A percentile compares a stretch with the other conserved stretches of the same genome.
phyloP scores from a whole-genome alignment of 495 filamentous ascomycete species.

The Podospora appendiculata region DNA sequence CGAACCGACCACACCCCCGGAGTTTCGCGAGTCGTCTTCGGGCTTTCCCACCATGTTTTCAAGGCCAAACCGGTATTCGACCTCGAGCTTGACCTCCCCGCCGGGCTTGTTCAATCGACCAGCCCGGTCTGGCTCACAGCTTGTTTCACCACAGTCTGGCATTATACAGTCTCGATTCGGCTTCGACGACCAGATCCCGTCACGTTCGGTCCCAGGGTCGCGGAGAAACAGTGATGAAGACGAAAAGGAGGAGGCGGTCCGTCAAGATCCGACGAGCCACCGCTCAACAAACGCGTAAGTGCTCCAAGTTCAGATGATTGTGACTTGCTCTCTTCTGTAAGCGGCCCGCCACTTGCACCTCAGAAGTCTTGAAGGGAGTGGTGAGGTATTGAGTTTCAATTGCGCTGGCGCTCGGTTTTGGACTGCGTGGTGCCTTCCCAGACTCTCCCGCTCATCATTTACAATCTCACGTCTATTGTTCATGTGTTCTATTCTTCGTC shows the following conservation, averaged over 20 bases:
- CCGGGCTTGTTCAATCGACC: conserved; percentile 68
- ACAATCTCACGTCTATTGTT: too few species aligned
- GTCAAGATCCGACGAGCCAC: conserved; percentile 58
- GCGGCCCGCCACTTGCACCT: too few species aligned
- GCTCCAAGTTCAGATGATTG: background rate
- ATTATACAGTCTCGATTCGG: conserved; percentile 41
- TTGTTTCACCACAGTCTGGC: conserved; percentile 52
- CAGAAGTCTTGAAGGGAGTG: too few species aligned
- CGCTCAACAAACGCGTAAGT: conserved; percentile 62
- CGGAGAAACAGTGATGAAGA: conserved; percentile 78
- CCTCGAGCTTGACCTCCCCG: conserved; percentile 72
- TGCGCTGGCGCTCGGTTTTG: too few species aligned
- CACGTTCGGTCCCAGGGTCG: conserved; percentile 80
- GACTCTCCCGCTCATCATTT: too few species aligned
- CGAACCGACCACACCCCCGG: conserved; percentile 95
- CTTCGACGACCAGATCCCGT: conserved; percentile 54
- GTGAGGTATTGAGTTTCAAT: too few species aligned
- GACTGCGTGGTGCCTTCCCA: too few species aligned
- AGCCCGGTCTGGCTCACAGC: conserved; percentile 62
- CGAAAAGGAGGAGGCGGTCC: conserved; percentile 57
- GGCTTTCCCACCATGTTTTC: conserved; percentile 66
- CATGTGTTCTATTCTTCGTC: too few species aligned
- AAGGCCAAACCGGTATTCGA: conserved; percentile 75
- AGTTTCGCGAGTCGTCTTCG: conserved; percentile 63
- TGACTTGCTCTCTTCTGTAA: too few species aligned